A percentile compares a stretch with the other conserved stretches of the same genome.
Evolutionary conservation across 768 basidiomycete species (phyloP).

Genomic region (Rhodotorula diobovata): DNA sequence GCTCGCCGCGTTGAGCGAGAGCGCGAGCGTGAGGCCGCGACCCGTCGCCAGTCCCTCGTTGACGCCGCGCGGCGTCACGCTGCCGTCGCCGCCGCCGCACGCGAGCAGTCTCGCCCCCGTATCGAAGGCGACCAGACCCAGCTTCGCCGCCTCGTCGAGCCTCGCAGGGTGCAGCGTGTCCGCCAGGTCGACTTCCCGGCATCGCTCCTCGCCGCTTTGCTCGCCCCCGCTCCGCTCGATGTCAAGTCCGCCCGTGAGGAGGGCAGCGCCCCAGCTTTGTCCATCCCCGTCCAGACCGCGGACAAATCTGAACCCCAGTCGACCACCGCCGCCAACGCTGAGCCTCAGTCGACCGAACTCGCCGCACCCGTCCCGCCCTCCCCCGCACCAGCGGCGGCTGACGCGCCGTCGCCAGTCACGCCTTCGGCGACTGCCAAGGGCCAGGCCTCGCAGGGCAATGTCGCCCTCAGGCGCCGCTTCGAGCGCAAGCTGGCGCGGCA

Average conservation of each 20-base stretch:
- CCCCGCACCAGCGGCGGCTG: neutral
- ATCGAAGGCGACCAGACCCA: neutral
- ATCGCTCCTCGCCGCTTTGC: neutral
- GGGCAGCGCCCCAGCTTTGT: neutral
- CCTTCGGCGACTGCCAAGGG: neutral
- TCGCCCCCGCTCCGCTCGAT: neutral
- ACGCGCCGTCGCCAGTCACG: no score
- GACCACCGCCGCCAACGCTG: neutral
- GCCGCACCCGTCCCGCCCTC: neutral
- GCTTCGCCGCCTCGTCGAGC: neutral
- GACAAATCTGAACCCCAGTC: neutral
- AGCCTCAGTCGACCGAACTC: neutral
- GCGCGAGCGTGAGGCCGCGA: neutral
- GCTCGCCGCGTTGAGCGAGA: neutral
- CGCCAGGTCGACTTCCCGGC: neutral
- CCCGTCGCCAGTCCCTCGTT: neutral
- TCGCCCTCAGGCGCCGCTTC: neutral
- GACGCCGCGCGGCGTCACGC: neutral
- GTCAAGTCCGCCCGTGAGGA: neutral
- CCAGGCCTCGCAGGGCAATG: neutral
- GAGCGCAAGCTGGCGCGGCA: constrained; percentile 14
- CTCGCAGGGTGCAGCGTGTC: neutral
- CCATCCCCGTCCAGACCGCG: no score
- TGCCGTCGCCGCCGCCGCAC: neutral
- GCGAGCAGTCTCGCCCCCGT: neutral